Base-by-base conservation (phyloP, 2,329 filamentous ascomycete species). In the Apiospora phragmitis region DNA sequence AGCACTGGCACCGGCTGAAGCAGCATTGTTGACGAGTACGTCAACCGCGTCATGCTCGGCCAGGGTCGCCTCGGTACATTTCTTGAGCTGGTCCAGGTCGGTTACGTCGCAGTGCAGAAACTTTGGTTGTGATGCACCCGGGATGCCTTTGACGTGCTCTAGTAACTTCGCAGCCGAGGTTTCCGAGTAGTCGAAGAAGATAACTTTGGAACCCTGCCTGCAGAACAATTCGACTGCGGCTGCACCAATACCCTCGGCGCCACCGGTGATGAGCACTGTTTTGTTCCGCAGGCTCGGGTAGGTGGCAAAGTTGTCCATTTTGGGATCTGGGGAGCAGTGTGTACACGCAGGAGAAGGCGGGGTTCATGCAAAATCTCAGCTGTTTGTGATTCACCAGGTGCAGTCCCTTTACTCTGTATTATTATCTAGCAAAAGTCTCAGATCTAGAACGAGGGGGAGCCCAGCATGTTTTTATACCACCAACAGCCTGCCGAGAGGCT, bases 241-340 rank as follows among this genome's bases (percentile, higher is more conserved):
- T 1, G 83, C 81, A 45, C 85, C 85, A 69, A 87, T 86, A 16
- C 85, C 85, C 69, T 83, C 80, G 42, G 84, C 84, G 2, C 83
- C 85, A 45, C 85, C 85, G 0, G 83, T 82, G 70, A 86, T 80
- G 45, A 86, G 76, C 4, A 86, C 82, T 2, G 76, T 80, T 72
- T 81, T 80, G 75, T 73, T 81, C 42, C 75, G 76, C 45, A 85
- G 75, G 74, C 82, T 84, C 11, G 83, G 83, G 70, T 85, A 85
- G 3, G 75, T 80, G 32, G 83, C 83, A 68, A 76, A 80, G 21
- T 76, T 55, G 11, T 43, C 68, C 72, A 73, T 73, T 21, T n/a
- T 42, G 6, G 45, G 21, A 8, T 5, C 32, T 32, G 21, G 55
- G 18, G 8, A 62, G 32, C 29, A 62, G 32, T 24, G 21, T 62